Conservation (phyloP, 2,329 filamentous ascomycete species). For the Trichoderma sp. region DNA sequence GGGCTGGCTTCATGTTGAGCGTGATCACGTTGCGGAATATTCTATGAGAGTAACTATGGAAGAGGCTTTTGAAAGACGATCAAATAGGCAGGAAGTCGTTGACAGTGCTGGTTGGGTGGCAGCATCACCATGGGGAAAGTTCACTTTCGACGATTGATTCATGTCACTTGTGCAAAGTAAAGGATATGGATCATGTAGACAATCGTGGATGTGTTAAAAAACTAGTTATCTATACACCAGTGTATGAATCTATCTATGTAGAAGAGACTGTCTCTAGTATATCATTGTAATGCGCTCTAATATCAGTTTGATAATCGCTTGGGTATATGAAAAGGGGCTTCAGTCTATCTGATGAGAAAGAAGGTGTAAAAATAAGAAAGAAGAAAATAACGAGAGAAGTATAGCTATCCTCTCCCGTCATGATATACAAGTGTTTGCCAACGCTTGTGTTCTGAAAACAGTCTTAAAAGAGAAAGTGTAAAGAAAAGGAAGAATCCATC, state of each 20-base stretch:
- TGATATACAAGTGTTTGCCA: background rate
- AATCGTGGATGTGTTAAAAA: background rate
- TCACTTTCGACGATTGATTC: conserved; percentile 39
- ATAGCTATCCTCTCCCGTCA: background rate
- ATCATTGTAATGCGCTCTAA: background rate
- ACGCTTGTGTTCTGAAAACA: background rate
- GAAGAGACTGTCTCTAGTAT: background rate
- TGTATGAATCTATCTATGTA: background rate
- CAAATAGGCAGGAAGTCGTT: conserved; percentile 42
- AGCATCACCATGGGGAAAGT: conserved; percentile 51
- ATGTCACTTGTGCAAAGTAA: background rate
- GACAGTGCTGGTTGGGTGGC: conserved; percentile 49
- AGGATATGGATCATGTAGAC: background rate
- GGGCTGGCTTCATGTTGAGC: conserved; percentile 57
- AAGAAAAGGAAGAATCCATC: background rate
- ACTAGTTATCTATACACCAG: background rate
- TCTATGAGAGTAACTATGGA: conserved; percentile 42
- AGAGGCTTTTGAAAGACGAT: conserved; percentile 47
- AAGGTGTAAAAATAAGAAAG: background rate
- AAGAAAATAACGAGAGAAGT: background rate
- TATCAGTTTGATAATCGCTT: conserved; percentile 32
- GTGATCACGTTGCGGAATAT: conserved; percentile 45
- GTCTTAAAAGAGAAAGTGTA: background rate
- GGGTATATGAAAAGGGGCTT: conserved; percentile 31
- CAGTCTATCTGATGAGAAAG: background rate